Evolutionary conservation across 768 basidiomycete species (phyloP).

Genomic region (Rhodotorula babjevae): DNA sequence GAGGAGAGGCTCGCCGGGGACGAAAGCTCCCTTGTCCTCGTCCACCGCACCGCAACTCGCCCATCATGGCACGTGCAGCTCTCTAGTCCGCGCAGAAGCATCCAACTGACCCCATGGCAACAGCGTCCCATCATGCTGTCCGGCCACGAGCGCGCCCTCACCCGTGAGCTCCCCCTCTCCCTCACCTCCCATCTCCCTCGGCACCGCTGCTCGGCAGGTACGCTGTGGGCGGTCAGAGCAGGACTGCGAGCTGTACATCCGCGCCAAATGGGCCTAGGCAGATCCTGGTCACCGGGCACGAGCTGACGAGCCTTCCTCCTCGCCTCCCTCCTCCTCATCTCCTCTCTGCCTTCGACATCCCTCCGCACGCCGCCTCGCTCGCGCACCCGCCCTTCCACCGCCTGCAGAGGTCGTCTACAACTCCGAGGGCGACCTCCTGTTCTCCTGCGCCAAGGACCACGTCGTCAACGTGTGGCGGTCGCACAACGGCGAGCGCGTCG

Average conservation of each 20-base stretch:
- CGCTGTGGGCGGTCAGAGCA: too few species aligned
- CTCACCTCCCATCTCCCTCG: background rate
- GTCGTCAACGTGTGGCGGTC: slow-evolving; percentile 89
- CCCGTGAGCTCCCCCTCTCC: slow-evolving; percentile 44
- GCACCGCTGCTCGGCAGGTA: too few species aligned
- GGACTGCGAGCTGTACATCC: too few species aligned
- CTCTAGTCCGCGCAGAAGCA: background rate
- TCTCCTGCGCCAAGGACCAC: slow-evolving; percentile 92
- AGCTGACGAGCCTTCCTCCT: background rate
- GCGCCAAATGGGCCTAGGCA: too few species aligned
- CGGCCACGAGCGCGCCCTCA: slow-evolving; percentile 96
- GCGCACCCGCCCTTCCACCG: too few species aligned
- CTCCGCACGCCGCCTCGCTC: background rate
- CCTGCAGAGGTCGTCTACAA: slow-evolving; percentile 85
- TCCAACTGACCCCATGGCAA: background rate
- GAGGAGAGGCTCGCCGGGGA: too few species aligned
- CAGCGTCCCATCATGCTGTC: slow-evolving; percentile 36
- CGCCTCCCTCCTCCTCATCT: background rate
- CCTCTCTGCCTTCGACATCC: background rate
- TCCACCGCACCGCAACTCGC: background rate
- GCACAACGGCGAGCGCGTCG: slow-evolving; percentile 93
- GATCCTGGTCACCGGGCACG: background rate
- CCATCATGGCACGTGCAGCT: background rate
- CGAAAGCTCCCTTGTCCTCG: background rate
- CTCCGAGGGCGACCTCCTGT: slow-evolving; percentile 87